Evolutionary conservation across 2,329 filamentous ascomycete species (phyloP), one percentile per base, ranked within the genome.

Genomic region (Cordyceps cicadae): DNA sequence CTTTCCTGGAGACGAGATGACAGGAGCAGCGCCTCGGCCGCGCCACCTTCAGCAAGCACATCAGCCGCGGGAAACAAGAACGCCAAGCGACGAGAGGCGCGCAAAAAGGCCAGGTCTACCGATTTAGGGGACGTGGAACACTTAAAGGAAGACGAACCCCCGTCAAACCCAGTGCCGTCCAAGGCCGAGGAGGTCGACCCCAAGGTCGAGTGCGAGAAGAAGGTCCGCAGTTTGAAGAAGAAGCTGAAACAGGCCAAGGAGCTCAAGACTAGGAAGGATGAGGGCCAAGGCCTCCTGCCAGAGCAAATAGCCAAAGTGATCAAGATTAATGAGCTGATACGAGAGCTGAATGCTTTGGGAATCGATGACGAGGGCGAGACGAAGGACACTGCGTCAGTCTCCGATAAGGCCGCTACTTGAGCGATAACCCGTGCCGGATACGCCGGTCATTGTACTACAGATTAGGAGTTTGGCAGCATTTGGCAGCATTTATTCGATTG

Each of bases 271-370:
- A 97, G 96, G 81, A 96, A 96, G 74, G 90, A 96, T 26, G 87
- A 86, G 60, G 94, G 94, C 21, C 88, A 90, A 70, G 81, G 84
- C 5, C 76, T 99, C 63, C 79, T 97, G 29, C 93, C 92, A 0
- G 94, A 99, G 76, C 94, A 99, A 76, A 88, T 97, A 65, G 92
- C 93, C 67, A 99, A 99, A 77, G 90, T 99, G 60, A 95, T 96
- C 72, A 96, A 94, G 75, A 96, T 99, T 72, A 91, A 90, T 64
- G 94, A 99, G 77, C 81, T 99, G 55, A 87, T 97, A 62, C 84
- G 92, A 14, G 92, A 97, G 71, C 77, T 99, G 60, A 90, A 95
- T 68, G 82, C 84, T 2, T 79, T 99, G 32, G 93, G 93, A 0
- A 91, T 97, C 64, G 88, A 95, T 71, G 76, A 83, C 1, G 88